Evolutionary conservation across 148 eudicot genomes (phyloP), one percentile per base, ranked within the genome.

Genomic region (Rhododendron simsii): DNA sequence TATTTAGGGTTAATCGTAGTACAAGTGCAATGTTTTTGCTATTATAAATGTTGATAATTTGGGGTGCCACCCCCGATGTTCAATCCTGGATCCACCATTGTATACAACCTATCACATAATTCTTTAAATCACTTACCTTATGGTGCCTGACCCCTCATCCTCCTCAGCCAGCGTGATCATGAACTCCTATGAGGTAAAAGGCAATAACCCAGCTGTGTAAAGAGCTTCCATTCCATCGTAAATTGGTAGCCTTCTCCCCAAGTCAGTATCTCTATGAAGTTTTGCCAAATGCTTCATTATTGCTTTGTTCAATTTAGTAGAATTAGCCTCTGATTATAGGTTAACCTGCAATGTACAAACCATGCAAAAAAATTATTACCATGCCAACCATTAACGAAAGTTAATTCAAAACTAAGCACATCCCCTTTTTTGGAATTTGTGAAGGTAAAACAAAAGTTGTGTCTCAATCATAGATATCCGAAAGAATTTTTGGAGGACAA

Each of bases 231-330:
- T 92, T 18, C 95, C 95, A 88, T 93, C 95, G 86, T 92, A 93
- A 80, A 91, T 93, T 23, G 95, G 95, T 33, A 93, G 94, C 80
- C n/a, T n/a, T n/a, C n/a, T n/a, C n/a, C n/a, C n/a, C n/a, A n/a
- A n/a, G n/a, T n/a, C n/a, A n/a, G n/a, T n/a, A n/a, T n/a, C n/a
- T n/a, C n/a, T n/a, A n/a, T n/a, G n/a, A n/a, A n/a, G n/a, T n/a
- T n/a, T n/a, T n/a, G n/a, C n/a, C n/a, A n/a, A n/a, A n/a, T n/a
- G n/a, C n/a, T n/a, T n/a, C n/a, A n/a, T n/a, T n/a, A n/a, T n/a
- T n/a, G n/a, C n/a, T n/a, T n/a, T n/a, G n/a, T n/a, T n/a, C n/a
- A n/a, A n/a, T n/a, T n/a, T n/a, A n/a, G n/a, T n/a, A n/a, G n/a
- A n/a, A n/a, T n/a, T n/a, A n/a, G n/a, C n/a, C n/a, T n/a, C n/a